Percentiles rank a stretch among this genome's conserved stretches.
phyloP scores from a whole-genome alignment of 1,284 basidiomycete species.

The Tremellales sp. region DNA sequence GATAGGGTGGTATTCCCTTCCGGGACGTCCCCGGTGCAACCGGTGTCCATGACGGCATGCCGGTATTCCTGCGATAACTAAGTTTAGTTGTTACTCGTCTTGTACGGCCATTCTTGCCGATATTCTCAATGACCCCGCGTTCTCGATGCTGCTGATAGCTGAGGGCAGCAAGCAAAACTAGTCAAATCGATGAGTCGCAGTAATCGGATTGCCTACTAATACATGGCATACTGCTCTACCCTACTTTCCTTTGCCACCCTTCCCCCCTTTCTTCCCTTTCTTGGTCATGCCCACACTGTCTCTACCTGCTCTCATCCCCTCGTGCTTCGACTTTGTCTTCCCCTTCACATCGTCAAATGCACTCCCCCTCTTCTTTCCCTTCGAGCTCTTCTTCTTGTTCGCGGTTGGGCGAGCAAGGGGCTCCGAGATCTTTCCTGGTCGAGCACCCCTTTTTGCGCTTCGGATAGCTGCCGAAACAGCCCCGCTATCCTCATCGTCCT shows the following conservation, averaged over 20 bases:
- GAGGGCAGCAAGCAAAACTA: too few relatives aligned
- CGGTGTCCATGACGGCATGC: too few relatives aligned
- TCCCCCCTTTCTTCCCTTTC: conserved; percentile 31
- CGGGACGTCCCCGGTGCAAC: too few relatives aligned
- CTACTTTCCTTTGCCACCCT: conserved; percentile 27
- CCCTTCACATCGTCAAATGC: conserved; percentile 31
- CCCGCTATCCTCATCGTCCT: conserved; percentile 65
- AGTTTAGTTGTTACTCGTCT: too few relatives aligned
- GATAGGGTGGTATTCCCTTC: too few relatives aligned
- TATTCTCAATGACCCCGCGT: too few relatives aligned
- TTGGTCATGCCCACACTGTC: conserved; percentile 40
- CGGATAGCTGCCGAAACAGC: conserved; percentile 70
- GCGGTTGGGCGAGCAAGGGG: conserved; percentile 18
- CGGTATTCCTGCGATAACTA: too few relatives aligned
- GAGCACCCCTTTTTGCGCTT: conserved; percentile 71
- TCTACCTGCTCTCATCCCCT: conserved; percentile 43
- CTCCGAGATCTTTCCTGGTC: conserved; percentile 56
- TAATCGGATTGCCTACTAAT: too few relatives aligned
- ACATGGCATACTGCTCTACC: too few relatives aligned
- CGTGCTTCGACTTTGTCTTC: conserved; percentile 22
- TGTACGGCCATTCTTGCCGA: too few relatives aligned
- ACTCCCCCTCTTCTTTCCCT: conserved; percentile 21
- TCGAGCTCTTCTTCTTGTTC: conserved; percentile 15
- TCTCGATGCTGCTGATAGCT: too few relatives aligned
- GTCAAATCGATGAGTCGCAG: too few relatives aligned